Conservation (phyloP, 2,329 filamentous ascomycete species). For the Fusarium floridanum region DNA sequence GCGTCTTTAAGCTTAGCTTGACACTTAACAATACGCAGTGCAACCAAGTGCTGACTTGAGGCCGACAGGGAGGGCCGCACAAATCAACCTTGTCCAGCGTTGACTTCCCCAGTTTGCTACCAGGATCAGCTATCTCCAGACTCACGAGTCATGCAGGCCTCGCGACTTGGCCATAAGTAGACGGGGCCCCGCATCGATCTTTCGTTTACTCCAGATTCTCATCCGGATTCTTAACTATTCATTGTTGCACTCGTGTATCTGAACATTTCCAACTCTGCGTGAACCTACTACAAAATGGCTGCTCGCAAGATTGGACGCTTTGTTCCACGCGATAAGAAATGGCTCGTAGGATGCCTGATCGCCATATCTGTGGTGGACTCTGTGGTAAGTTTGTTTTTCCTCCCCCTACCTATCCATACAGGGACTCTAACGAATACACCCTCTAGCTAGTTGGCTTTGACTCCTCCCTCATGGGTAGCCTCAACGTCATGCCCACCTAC, state of each 20-base stretch:
- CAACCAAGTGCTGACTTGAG: no score
- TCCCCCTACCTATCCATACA: background rate
- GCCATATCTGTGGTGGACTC: slow-evolving; percentile 16
- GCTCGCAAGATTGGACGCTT: slow-evolving; percentile 9
- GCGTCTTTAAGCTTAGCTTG: no score
- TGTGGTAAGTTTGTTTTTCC: slow-evolving; percentile 1
- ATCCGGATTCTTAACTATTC: background rate
- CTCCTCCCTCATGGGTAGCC: slow-evolving; percentile 11
- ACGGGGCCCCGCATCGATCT: no score
- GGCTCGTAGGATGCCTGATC: slow-evolving; percentile 15
- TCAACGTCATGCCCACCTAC: slow-evolving; percentile 24
- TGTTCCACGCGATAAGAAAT: slow-evolving; percentile 15
- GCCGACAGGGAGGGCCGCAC: no score
- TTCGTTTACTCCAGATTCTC: no score
- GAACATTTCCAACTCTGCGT: background rate
- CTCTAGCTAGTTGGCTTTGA: slow-evolving; percentile 19
- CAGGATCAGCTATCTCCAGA: no score
- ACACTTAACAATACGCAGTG: no score
- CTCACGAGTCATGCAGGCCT: no score
- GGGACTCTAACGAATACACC: background rate
- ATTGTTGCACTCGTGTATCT: background rate
- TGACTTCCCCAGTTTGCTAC: no score
- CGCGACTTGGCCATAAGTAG: no score
- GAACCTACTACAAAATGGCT: background rate
- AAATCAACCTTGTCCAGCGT: no score